Conservation (phyloP, 495 filamentous ascomycete species). For the Penicillium samsonianum region DNA sequence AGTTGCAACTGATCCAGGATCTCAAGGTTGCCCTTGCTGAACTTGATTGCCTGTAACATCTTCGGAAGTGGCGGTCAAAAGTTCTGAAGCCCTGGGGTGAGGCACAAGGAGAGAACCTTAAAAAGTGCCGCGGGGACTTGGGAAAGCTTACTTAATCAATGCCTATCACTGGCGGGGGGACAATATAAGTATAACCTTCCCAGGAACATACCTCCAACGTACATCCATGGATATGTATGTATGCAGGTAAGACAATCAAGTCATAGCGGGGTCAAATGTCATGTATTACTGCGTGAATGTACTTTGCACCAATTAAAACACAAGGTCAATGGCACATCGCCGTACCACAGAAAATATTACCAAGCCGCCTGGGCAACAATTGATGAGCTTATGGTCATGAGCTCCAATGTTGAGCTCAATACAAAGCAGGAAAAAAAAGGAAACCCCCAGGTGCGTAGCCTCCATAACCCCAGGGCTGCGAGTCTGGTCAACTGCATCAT, state of each 20-base stretch:
- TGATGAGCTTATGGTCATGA: not conserved
- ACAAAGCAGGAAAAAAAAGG: not conserved
- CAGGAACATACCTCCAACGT: not conserved
- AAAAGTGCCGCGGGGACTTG: not conserved
- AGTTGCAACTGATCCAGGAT: constrained; percentile 90
- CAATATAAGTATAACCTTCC: not conserved
- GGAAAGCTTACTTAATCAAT: constrained; percentile 18
- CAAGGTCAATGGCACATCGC: not conserved
- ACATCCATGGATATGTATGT: no score
- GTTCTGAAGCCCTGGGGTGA: not conserved
- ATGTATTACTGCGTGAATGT: not conserved
- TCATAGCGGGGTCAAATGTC: not conserved
- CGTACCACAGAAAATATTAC: not conserved
- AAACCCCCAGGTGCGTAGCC: no score
- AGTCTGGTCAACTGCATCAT: not conserved
- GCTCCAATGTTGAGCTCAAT: not conserved
- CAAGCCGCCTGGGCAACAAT: not conserved
- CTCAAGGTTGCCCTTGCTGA: constrained; percentile 70
- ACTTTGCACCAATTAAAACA: not conserved
- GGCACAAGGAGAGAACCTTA: not conserved
- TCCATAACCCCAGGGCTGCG: not conserved
- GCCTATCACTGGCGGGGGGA: not conserved
- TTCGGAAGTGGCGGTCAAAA: constrained; percentile 28
- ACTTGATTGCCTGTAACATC: constrained; percentile 86
- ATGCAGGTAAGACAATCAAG: not conserved